Percentiles rank a stretch among this genome's conserved stretches.
Conservation (phyloP, 1,284 basidiomycete species). For the Ceratobasidium sp. region DNA sequence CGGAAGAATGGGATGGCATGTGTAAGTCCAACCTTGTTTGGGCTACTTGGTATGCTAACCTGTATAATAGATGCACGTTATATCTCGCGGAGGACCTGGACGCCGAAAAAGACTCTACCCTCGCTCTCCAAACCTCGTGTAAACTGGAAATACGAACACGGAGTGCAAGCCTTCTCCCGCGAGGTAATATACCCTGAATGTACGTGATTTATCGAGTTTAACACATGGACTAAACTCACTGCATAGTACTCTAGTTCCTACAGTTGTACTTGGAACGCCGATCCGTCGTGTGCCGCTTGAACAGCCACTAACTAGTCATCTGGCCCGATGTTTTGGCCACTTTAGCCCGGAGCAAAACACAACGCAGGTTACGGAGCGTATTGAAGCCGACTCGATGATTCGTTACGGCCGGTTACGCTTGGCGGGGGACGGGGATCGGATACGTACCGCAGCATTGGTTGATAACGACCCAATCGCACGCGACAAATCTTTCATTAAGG, state of each 20-base stretch:
- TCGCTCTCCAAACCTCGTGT: background rate
- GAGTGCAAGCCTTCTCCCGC: background rate
- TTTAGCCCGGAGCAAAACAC: background rate
- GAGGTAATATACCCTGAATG: conserved; percentile 24
- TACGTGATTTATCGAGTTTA: background rate
- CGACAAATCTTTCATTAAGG: conserved; percentile 31
- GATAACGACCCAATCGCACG: background rate
- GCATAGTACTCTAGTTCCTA: background rate
- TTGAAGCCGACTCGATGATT: conserved; percentile 17
- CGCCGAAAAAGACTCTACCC: background rate
- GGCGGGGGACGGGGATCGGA: background rate
- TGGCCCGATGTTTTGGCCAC: conserved; percentile 13
- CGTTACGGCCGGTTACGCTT: conserved; percentile 20
- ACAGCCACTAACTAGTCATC: background rate
- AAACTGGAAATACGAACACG: background rate
- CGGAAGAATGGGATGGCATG: conserved; percentile 7
- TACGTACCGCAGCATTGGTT: background rate
- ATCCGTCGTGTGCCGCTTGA: background rate
- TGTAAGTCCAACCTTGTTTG: background rate
- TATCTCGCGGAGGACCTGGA: background rate
- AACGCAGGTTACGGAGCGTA: background rate
- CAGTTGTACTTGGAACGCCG: conserved; percentile 2
- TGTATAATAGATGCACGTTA: conserved; percentile 16
- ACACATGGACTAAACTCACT: background rate
- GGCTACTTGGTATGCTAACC: too few relatives aligned